Evolutionary conservation across 768 basidiomycete genomes (phyloP).

Genomic region (Tephrocybe rancida): DNA sequence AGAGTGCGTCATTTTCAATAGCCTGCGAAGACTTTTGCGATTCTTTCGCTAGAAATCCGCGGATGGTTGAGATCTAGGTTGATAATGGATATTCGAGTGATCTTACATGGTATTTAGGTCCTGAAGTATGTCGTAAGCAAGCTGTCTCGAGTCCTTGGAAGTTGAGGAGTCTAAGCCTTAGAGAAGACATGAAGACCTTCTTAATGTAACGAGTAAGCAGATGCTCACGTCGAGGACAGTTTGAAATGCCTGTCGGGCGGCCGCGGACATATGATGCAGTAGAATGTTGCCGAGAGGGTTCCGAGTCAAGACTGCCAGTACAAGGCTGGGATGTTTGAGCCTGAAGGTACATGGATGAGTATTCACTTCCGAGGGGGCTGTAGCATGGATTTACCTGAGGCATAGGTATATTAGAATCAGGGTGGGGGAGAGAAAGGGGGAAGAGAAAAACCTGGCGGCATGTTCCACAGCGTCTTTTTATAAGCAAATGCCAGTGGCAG

Average conservation of each 20-base stretch:
- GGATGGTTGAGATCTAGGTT: neutral
- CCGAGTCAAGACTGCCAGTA: slow-evolving; percentile 4
- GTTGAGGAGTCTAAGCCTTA: neutral
- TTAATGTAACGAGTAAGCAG: neutral
- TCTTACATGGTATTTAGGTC: slow-evolving; percentile 33
- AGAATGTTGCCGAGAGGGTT: neutral
- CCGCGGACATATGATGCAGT: neutral
- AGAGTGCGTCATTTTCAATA: slow-evolving; percentile 5
- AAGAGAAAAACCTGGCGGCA: neutral
- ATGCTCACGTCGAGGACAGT: slow-evolving; percentile 10
- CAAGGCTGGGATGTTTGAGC: slow-evolving; percentile 1
- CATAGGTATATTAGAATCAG: neutral
- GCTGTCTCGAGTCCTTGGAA: slow-evolving; percentile 12
- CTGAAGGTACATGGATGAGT: neutral
- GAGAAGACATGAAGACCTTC: neutral
- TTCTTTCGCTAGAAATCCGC: slow-evolving; percentile 27
- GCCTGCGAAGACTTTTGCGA: slow-evolving; percentile 32
- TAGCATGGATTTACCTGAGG: slow-evolving; percentile 7
- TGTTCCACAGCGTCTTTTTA: slow-evolving; percentile 10
- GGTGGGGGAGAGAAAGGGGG: neutral
- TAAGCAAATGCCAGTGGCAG: slow-evolving; percentile 4
- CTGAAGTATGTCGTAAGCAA: slow-evolving; percentile 29
- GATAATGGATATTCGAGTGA: neutral
- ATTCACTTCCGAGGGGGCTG: neutral
- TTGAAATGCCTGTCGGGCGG: slow-evolving; percentile 1